A percentile compares a stretch with the other conserved stretches of the same genome.
These are phyloP conservation scores for Polyrhizophydium stewartii DNA, from an alignment of 371 early-diverging fungal species.

Conservation along the genomic window DNA sequence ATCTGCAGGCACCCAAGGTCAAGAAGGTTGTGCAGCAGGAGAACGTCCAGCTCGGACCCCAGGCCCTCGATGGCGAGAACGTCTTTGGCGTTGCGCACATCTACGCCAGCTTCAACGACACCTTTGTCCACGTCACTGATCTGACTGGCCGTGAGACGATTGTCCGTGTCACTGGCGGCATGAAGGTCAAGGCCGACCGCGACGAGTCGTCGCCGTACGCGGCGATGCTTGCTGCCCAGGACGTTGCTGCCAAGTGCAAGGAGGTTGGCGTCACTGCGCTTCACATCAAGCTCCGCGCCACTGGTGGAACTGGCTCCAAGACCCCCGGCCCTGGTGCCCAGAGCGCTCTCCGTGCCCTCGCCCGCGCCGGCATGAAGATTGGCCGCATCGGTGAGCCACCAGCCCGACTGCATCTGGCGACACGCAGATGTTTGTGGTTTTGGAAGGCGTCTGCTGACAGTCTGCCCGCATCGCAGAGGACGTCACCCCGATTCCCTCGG, in stretches of 20 bases:
- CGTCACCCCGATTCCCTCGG: conserved; percentile 99
- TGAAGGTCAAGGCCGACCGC: conserved; percentile 99
- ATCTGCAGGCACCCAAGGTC: conserved; percentile 32
- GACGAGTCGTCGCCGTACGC: conserved; percentile 99
- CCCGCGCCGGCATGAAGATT: conserved; percentile 98
- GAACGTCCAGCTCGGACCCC: conserved; percentile 94
- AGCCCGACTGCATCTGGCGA: conserved; percentile 14
- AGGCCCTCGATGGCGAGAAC: conserved; percentile 96
- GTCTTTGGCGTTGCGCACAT: conserved; percentile 99
- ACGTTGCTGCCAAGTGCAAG: conserved; percentile 98
- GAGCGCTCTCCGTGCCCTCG: conserved; percentile 98
- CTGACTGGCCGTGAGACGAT: conserved; percentile 99
- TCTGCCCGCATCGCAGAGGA: too few relatives aligned
- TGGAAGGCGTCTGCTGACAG: conserved; percentile 14
- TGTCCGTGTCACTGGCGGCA: conserved; percentile 99
- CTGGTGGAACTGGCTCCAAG: conserved; percentile 99
- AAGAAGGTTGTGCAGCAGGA: conserved; percentile 42
- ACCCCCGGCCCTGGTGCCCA: conserved; percentile 99
- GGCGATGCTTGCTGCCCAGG: conserved; percentile 99
- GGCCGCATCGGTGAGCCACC: conserved; percentile 81
- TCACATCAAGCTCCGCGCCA: conserved; percentile 99
- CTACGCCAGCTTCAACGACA: conserved; percentile 99
- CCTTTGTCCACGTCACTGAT: conserved; percentile 99
- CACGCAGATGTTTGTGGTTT: conserved; percentile 1
- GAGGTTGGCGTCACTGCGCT: conserved; percentile 99